Conservation (phyloP, 1,139 yeast species). For the Hansenula sp. region DNA sequence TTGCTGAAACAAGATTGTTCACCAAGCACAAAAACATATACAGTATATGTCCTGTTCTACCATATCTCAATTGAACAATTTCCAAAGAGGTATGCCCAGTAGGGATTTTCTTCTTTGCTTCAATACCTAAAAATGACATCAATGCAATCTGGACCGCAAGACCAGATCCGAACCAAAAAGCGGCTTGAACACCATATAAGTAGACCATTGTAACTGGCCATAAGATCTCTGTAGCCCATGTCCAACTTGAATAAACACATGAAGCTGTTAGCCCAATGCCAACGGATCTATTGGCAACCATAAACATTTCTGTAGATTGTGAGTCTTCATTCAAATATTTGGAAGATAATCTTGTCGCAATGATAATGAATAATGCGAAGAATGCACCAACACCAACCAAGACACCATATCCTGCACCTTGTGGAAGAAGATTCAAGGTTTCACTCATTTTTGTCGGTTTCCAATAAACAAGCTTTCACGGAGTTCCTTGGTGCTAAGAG, state of each 20-base stretch:
- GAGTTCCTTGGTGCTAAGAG: neutral
- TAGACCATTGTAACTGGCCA: constrained; percentile 42
- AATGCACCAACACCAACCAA: constrained; percentile 48
- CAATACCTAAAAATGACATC: constrained; percentile 38
- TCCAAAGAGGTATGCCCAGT: constrained; percentile 41
- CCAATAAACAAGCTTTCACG: neutral
- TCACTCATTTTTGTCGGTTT: neutral
- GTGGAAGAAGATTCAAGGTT: neutral
- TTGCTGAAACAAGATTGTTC: constrained; percentile 32
- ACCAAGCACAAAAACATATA: constrained; percentile 31
- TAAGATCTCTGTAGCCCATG: constrained; percentile 47
- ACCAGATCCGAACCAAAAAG: constrained; percentile 35
- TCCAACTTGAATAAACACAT: constrained; percentile 50
- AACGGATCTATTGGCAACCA: constrained; percentile 51
- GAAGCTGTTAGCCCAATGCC: constrained; percentile 43
- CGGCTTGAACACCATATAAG: constrained; percentile 41
- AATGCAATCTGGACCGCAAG: constrained; percentile 35
- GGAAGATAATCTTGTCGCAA: constrained; percentile 45
- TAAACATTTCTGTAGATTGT: constrained; percentile 55
- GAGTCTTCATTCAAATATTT: constrained; percentile 46
- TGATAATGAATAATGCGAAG: constrained; percentile 50
- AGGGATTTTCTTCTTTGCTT: constrained; percentile 40
- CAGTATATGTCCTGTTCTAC: constrained; percentile 29
- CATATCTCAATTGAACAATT: constrained; percentile 38
- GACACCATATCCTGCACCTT: constrained; percentile 40